phyloP scores from a whole-genome alignment of 805 yeast species.

The Kurtzmaniella fragi region DNA sequence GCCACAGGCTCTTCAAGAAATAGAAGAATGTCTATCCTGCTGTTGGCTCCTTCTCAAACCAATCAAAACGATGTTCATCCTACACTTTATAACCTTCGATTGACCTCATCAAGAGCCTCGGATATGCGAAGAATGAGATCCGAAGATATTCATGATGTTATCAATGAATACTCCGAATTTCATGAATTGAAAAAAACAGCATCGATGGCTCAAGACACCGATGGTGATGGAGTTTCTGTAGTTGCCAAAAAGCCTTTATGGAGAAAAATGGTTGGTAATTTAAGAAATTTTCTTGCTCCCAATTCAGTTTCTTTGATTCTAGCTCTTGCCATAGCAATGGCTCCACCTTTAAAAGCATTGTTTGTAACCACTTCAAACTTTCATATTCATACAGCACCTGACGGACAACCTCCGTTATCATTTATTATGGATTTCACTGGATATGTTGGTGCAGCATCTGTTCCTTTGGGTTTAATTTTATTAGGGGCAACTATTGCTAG shows the following conservation, averaged over 20 bases:
- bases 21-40: neutral
- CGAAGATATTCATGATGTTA: constrained; percentile 35
- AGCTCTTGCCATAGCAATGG: constrained; percentile 64
- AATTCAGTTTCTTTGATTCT: constrained; percentile 66
- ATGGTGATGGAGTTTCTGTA: neutral
- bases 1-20: too few species aligned
- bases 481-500: constrained; percentile 88
- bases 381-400: constrained; percentile 74
- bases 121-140: constrained; percentile 21
- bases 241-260: too few species aligned
- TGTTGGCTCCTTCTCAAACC: neutral
- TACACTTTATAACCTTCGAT: constrained; percentile 3
- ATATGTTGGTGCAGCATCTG: constrained; percentile 82
- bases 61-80: too few species aligned
- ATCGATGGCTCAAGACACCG: neutral
- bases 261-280: constrained; percentile 8
- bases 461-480: constrained; percentile 78
- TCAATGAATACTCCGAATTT: constrained; percentile 43
- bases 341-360: constrained; percentile 78
- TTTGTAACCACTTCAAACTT: constrained; percentile 26
- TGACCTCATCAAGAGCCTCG: constrained; percentile 15
- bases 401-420: constrained; percentile 73
- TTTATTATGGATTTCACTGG: constrained; percentile 77
- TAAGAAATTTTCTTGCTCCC: constrained; percentile 61
- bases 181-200: constrained; percentile 21